Evolutionary conservation across 495 filamentous ascomycete species (phyloP).

Genomic region (Aspergillus panamensis): DNA sequence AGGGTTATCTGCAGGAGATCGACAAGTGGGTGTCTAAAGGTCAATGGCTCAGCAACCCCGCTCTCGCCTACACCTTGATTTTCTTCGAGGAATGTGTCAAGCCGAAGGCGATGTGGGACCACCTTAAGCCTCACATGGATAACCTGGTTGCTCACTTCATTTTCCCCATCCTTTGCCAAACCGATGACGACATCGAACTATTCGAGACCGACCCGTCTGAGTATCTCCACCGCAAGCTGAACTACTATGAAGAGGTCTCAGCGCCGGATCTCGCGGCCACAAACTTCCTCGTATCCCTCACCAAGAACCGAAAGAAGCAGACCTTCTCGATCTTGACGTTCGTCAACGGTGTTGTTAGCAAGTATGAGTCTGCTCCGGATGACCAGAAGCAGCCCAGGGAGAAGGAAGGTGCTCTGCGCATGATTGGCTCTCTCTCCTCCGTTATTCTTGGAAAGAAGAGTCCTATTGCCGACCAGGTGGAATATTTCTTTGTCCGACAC

Average conservation of each 20-base stretch:
- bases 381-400: constrained; percentile 86
- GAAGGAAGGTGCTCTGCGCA: constrained; percentile 93
- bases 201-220: constrained; percentile 93
- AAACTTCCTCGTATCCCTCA: constrained; percentile 91
- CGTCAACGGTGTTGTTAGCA: constrained; percentile 88
- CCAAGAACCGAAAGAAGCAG: constrained; percentile 91
- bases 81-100: constrained; percentile 97
- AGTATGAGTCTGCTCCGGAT: constrained; percentile 77
- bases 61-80: constrained; percentile 83
- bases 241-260: constrained; percentile 96
- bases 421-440: constrained; percentile 92
- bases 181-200: constrained; percentile 87
- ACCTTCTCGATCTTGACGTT: constrained; percentile 91
- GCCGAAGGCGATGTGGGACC: constrained; percentile 92
- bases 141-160: constrained; percentile 89
- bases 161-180: constrained; percentile 91
- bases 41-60: constrained; percentile 92
- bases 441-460: constrained; percentile 97
- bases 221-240: constrained; percentile 93
- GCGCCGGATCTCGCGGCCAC: constrained; percentile 94
- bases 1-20: constrained; percentile 85
- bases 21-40: constrained; percentile 95
- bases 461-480: constrained; percentile 95
- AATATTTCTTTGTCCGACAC: constrained; percentile 96
- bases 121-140: constrained; percentile 88